Evolutionary conservation across 805 yeast species (phyloP).

Genomic region (Diddensiella transvaalensis): DNA sequence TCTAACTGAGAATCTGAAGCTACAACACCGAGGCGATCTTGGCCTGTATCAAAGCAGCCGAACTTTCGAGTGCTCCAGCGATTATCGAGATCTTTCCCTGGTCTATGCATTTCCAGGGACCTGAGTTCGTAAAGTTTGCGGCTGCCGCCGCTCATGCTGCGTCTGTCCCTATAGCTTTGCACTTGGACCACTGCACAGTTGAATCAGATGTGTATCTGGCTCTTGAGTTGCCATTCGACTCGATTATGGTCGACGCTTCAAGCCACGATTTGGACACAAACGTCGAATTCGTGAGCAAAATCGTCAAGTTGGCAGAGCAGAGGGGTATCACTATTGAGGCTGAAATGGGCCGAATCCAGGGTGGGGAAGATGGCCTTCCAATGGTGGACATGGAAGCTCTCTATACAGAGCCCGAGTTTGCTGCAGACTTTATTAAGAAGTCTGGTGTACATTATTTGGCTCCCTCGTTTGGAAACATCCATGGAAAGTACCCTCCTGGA

Average conservation of each 20-base stretch:
- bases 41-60: conserved; percentile 38
- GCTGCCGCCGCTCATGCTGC: conserved; percentile 30
- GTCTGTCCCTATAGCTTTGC: conserved; percentile 37
- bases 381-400: conserved; percentile 32
- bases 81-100: conserved; percentile 38
- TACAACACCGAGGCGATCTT: conserved; percentile 37
- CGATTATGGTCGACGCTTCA: conserved; percentile 41
- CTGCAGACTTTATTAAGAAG: conserved; percentile 29
- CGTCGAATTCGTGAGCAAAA: conserved; percentile 29
- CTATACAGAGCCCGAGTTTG: conserved; percentile 35
- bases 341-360: conserved; percentile 40
- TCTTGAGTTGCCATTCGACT: conserved; percentile 36
- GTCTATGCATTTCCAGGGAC: conserved; percentile 33
- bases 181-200: conserved; percentile 38
- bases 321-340: conserved; percentile 38
- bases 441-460: conserved; percentile 38
- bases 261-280: conserved; percentile 37
- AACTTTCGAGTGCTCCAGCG: conserved; percentile 33
- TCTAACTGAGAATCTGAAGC: too few species aligned
- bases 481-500: conserved; percentile 36
- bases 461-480: conserved; percentile 40
- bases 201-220: conserved; percentile 35
- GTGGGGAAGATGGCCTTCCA: conserved; percentile 39
- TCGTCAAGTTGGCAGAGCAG: conserved; percentile 32
- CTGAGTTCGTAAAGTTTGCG: conserved; percentile 7